phyloP scores from a whole-genome alignment of 164 flowering plant genomes.

The Liquidambar formosana region DNA sequence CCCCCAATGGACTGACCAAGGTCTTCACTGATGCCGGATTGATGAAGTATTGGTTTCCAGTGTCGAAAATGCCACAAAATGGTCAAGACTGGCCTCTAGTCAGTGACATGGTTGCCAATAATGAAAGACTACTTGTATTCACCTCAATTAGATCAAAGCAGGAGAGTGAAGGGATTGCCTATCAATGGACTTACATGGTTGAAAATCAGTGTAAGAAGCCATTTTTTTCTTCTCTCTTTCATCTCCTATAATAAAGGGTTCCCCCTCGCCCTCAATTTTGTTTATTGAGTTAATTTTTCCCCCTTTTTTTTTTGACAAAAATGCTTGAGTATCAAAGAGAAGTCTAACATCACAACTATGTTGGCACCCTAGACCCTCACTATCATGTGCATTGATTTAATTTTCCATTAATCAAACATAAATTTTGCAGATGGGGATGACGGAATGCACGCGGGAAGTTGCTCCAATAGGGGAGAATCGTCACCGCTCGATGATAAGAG shows the following conservation, averaged over 20 bases:
- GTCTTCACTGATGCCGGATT: slow-evolving; percentile 71
- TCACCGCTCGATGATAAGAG: slow-evolving; percentile 45
- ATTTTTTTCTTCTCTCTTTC: too few relatives aligned
- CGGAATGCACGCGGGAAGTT: slow-evolving; percentile 68
- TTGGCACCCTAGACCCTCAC: too few relatives aligned
- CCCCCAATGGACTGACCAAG: slow-evolving; percentile 72
- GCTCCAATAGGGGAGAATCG: slow-evolving; percentile 69
- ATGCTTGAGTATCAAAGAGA: too few relatives aligned
- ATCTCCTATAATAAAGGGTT: too few relatives aligned
- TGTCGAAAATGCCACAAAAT: slow-evolving; percentile 68
- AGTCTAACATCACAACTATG: too few relatives aligned
- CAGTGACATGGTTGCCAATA: slow-evolving; percentile 70
- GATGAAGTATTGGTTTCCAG: slow-evolving; percentile 81
- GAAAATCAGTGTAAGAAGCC: slow-evolving; percentile 94
- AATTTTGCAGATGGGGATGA: slow-evolving; percentile 81
- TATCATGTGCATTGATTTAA: too few relatives aligned
- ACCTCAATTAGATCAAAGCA: slow-evolving; percentile 71
- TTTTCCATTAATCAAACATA: too few relatives aligned
- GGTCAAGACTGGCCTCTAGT: slow-evolving; percentile 91
- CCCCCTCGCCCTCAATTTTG: too few relatives aligned
- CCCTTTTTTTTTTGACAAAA: too few relatives aligned
- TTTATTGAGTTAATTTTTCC: too few relatives aligned
- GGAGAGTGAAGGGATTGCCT: slow-evolving; percentile 81
- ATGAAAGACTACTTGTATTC: slow-evolving; percentile 79
- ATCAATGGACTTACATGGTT: slow-evolving; percentile 93